A percentile compares a stretch with the other conserved stretches of the same genome.
Evolutionary conservation across 2,329 filamentous ascomycete genomes (phyloP).

Genomic region (Passalora sequoiae): DNA sequence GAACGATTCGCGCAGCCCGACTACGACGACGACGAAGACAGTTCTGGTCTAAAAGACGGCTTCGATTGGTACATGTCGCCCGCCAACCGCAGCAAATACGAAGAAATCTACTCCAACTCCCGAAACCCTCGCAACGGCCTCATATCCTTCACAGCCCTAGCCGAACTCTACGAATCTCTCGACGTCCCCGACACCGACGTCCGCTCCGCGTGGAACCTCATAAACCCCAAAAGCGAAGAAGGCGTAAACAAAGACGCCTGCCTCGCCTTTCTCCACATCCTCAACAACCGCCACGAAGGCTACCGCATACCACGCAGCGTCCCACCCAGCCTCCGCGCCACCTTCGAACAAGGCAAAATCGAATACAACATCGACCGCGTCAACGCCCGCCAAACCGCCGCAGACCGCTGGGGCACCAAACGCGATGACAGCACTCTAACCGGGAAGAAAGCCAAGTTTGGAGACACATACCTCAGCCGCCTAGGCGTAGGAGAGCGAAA

Average conservation of each 20-base stretch:
- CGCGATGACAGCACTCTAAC: constrained; percentile 75
- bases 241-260: constrained; percentile 92
- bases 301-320: constrained; percentile 89
- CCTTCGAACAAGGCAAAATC: constrained; percentile 93
- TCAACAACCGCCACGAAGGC: constrained; percentile 92
- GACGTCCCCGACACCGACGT: constrained; percentile 73
- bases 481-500: constrained; percentile 72
- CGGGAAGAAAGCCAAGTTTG: constrained; percentile 93
- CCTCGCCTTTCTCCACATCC: constrained; percentile 91
- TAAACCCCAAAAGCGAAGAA: constrained; percentile 79
- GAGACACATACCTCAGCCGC: constrained; percentile 89
- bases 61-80: constrained; percentile 99
- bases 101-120: constrained; percentile 93
- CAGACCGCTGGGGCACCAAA: constrained; percentile 72
- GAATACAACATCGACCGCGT: constrained; percentile 88
- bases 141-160: constrained; percentile 64
- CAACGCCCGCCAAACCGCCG: constrained; percentile 51
- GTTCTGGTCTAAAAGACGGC: constrained; percentile 81
- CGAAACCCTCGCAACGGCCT: constrained; percentile 75
- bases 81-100: constrained; percentile 84
- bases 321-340: constrained; percentile 81
- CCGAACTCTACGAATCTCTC: constrained; percentile 78
- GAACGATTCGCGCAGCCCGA: constrained; percentile 80
- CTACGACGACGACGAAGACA: constrained; percentile 70
- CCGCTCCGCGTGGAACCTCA: constrained; percentile 90